Base-by-base conservation (phyloP, 2,329 filamentous ascomycete species). In the Huntiella bhutanensis region DNA sequence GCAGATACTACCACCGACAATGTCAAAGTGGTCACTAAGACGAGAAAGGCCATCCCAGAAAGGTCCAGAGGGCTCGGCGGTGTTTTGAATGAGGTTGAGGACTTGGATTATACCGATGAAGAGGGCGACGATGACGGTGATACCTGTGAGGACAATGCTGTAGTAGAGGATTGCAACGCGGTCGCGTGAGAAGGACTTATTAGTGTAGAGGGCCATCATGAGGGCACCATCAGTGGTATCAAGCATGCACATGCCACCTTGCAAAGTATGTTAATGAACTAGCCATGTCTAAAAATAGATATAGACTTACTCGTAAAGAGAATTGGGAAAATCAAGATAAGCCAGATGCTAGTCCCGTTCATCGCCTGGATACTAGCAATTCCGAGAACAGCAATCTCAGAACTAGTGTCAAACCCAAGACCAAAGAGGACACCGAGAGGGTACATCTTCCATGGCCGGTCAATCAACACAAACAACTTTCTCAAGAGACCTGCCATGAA, bases 181-280 rank as follows among this genome's bases (percentile, higher is more conserved):
- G 56, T 96, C 87, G 48, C 81, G 69, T 0, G 83, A 77, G 41
- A 92, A 78, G 28, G 80, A 68, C 51, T 74, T 83, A 35, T 80
- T 82, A 0, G 87, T 86, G 62, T 98, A 96, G 1, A 96, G 68
- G 1, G 81, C 79, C 75, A 94, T 87, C 87, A 96, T 96, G 15
- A 95, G 69, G 1, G 88, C 88, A 17, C 88, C 88, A 55, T 96
- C 91, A 0, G 79, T 81, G 0, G 87, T 95, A 61, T 96, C 91
- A 4, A 96, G 67, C 16, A 96, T 70, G 59, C 87, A 95, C 91
- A 98, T 96, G 49, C 85, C 91, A 1, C 82, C 84, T 80, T 19
- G 10, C 15, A 15, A 8, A 39, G 3, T 8, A 11, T 13, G 39
- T 44, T 42, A 47, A 40, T 47, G 8, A 6, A 41, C 6, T 11